Base-by-base conservation (phyloP, 805 yeast species). In the Candida corydali region DNA sequence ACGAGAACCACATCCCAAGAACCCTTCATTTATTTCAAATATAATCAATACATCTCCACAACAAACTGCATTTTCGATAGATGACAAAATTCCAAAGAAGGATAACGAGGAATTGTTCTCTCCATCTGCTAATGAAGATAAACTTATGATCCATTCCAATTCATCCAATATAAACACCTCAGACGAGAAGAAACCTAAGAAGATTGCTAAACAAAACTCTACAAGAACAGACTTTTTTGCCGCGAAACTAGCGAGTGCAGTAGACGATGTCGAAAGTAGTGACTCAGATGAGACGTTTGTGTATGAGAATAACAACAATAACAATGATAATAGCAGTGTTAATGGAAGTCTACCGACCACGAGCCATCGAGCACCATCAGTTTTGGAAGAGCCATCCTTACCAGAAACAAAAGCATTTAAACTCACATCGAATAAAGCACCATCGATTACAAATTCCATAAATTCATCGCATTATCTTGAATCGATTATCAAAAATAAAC, bases 211-310 rank as follows among this genome's bases (percentile, higher is more conserved):
- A 36, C 78, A 75, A 42, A 75, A 70, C 44, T 75, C 86, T 3
- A 79, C 95, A 6, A 75, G 88, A 52, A 93, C 96, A 0, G 98
- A 89, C 52, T 78, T 87, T 42, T 93, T 93, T 59, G 98, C 97
- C 8, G 97, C 98, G 0, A 85, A 83, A 49, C 69, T 93, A 42
- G 98, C 96, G 7, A 82, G 87, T 38, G 98, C 98, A 1, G 94
- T 91, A 3, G 95, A 84, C 44, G 96, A 87, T 49, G 89, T 78
- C 29, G 86, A 84, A 42, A 78, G 84, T 27, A 81, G 89, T 23
- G 97, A 89, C 55, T 79, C 88, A 17, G 96, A 89, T 48, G 98
- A 93, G 57, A 87, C 95, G 1, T 91, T 93, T 69, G 96, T 91
- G n/a, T 91, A 91, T 57, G 97, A 89, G 51, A 76, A 67, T 32